Evolutionary conservation across 441 rosid genomes (phyloP), one percentile per base, ranked within the genome.

Genomic region (Codiaeum variegatum): DNA sequence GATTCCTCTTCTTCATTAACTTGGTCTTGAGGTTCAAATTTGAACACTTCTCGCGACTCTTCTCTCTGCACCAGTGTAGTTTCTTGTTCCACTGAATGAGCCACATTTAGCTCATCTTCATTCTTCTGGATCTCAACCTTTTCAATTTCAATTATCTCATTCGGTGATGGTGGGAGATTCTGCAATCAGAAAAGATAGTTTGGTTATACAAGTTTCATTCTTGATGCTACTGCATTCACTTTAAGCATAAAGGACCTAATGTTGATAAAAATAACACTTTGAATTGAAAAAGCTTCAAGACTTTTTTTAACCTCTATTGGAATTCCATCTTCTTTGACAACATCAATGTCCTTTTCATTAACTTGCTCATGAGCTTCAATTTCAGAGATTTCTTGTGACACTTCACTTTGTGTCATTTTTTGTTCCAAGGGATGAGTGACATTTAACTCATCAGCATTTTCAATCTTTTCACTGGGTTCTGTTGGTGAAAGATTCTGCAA

Each of bases 331-430:
- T 49, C 34, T 63, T 21, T 66, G 32, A 46, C 47, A 18, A n/a
- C 54, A 24, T 64, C 75, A 36, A 40, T 9, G 7, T 55, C 51
- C 59, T 75, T 66, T 55, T 63, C 66, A 67, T 78, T 60, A 68
- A 54, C 54, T 49, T 52, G 72, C 54, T 80, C 83, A 62, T 75
- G 72, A 32, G 78, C n/a, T 82, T 81, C 73, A 58, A 56, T 21
- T 16, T 73, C 63, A 31, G 75, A 46, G 73, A 60, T 51, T 34
- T 75, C 19, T 21, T 34, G 66, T 28, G 34, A 62, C 47, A 73
- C 66, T 61, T 69, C 52, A 5, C 59, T 19, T 62, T 79, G 58
- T 63, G 40, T 44, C 23, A 73, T 66, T 73, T 70, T 73, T 60
- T 78, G 51, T 32, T 73, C 71, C 74, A 47, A 1, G 23, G 72